Evolutionary conservation across 768 basidiomycete species (phyloP), one percentile per base, ranked within the genome.

Genomic region (Termitomyces titanicus): DNA sequence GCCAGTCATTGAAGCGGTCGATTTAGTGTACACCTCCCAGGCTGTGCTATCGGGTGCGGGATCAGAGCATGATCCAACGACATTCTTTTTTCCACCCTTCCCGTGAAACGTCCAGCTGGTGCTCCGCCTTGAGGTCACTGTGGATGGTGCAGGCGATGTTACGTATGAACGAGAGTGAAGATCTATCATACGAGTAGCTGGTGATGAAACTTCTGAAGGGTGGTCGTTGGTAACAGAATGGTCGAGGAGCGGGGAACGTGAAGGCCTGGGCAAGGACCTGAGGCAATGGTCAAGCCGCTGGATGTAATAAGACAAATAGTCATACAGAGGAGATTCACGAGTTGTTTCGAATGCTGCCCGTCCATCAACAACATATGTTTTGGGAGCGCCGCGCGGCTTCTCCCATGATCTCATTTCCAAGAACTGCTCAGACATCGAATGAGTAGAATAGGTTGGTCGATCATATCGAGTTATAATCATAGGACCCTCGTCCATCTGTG

Each of bases 401-500:
- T 29, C 46, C 27, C 18, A 29, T 18, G 38, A 39, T 20, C 22
- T 57, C 42, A 37, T 40, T 25, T 40, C 29, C 18, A 20, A 40
- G 5, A 37, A 15, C n/a, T 37, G 33, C 17, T 51, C 25, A 25
- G 27, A 18, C 3, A 20, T 37, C 10, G 9, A 18, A 29, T 20
- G 27, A n/a, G 11, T n/a, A 27, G 34, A 12, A 9, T 22, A 45
- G 12, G 34, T 24, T 4, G 24, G 12, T 9, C 42, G 46, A 38
- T 56, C 39, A 25, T 55, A 53, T 20, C 59, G 53, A 8, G 73
- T 73, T 60, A 76, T 75, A 59, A 74, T 64, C 50, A 71, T 63
- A 27, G 78, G 76, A 47, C 66, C 68, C 56, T 68, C 63, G 49
- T 61, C 64, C 72, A 76, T 77, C 63, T 74, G 69, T 34, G 75